Conservation (phyloP, 225 moss, liverwort and hornwort species). For the Physcomitrium patens region DNA sequence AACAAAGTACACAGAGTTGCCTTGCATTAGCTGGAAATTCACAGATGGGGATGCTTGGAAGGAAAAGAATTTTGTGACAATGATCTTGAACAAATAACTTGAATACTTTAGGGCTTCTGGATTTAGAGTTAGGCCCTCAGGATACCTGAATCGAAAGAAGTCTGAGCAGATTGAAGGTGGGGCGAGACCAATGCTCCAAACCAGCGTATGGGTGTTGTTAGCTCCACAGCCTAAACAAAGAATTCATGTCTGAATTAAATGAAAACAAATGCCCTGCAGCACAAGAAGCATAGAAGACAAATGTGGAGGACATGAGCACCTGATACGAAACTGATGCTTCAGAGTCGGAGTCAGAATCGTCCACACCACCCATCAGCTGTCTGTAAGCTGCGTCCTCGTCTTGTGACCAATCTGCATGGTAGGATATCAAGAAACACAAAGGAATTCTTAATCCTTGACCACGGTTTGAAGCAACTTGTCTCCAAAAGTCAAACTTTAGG, state of each 20-base stretch:
- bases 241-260: conserved; percentile 14
- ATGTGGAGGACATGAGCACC: conserved; percentile 33
- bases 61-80: no score
- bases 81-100: no score
- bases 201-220: conserved; percentile 63
- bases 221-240: conserved; percentile 47
- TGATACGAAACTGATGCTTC: conserved; percentile 38
- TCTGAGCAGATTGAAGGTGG: conserved; percentile 72
- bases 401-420: conserved; percentile 55
- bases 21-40: no score
- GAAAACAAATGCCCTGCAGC: conserved; percentile 1
- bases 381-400: conserved; percentile 52
- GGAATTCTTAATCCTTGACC: background rate
- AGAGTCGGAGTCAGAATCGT: conserved; percentile 47
- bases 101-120: background rate
- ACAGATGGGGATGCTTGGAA: no score
- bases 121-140: background rate
- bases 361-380: conserved; percentile 41
- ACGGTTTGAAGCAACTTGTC: background rate
- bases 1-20: no score
- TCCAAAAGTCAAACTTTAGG: background rate
- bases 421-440: conserved; percentile 17
- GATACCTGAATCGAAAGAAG: conserved; percentile 72
- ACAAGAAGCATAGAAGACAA: background rate
- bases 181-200: conserved; percentile 89